Base-by-base conservation (phyloP, 2,329 filamentous ascomycete genomes). In the Penicillium fuscoglaucum region DNA sequence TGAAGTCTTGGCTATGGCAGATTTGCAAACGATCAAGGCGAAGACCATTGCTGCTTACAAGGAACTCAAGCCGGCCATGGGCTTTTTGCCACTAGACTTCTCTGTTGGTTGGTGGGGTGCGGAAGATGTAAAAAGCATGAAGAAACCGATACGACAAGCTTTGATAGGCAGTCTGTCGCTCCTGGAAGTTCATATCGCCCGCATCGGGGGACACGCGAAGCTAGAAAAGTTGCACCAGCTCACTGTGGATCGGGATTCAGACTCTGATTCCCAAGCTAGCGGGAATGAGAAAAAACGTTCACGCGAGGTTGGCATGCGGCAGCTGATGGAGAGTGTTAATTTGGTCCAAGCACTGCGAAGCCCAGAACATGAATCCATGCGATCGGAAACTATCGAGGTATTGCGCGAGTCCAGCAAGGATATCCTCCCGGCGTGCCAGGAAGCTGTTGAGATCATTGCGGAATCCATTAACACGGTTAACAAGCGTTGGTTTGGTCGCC, bases 81-180 rank as follows among this genome's bases (percentile, higher is more conserved):
- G 67, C 0, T 83, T 83, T 52, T 64, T 83, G 0, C 79, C 77
- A 0, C 63, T 83, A 1, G 80, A 83, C 58, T 71, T 82, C 21
- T 81, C 80, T 0, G 68, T 77, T 3, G 75, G 79, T 1, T 68
- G 75, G 3, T 83, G 80, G 80, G 76, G 69, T 17, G 68, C 80
- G 1, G 74, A 78, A 9, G 78, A 82, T 19, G 70, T 83, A 17
- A 68, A 69, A 5, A 64, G 63, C 0, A 57, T 83, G 7, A 70
- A 76, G 13, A 69, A 69, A 4, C 72, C 71, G 0, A 60, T 80
- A 0, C 71, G 78, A 0, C 68, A 76, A 10, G 65, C 74, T 9
- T 71, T 78, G 58, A 57, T 75, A 0, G 65, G 71, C 0, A 70
- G 68, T 6, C 26, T 79, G 0, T 74, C 74, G 0, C 55, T 82